These are phyloP conservation scores for Meredithiella fracta DNA, from an alignment of 2,329 filamentous ascomycete genomes.

Conservation along the genomic window DNA sequence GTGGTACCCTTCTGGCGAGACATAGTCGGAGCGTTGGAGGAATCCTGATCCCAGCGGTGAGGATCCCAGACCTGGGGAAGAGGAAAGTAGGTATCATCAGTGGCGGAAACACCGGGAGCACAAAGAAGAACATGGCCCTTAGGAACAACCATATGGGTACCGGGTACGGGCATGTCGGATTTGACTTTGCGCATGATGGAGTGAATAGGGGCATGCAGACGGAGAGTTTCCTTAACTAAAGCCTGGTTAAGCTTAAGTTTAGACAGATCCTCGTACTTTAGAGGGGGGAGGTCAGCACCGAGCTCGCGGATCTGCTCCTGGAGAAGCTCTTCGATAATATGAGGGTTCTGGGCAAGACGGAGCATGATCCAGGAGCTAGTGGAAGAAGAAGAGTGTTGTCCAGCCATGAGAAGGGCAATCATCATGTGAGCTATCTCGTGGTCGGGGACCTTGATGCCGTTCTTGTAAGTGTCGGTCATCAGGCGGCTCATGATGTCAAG, in stretches of 20 bases:
- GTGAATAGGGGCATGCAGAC: constrained; percentile 84
- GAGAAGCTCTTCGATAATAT: constrained; percentile 66
- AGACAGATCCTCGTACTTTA: constrained; percentile 62
- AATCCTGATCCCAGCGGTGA: constrained; percentile 67
- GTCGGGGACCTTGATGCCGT: constrained; percentile 62
- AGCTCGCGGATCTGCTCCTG: constrained; percentile 62
- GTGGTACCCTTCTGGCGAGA: constrained; percentile 33
- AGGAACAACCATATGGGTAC: constrained; percentile 70
- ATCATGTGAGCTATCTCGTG: constrained; percentile 82
- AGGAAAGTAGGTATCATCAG: constrained; percentile 60
- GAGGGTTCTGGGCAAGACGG: constrained; percentile 58
- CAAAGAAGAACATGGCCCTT: constrained; percentile 67
- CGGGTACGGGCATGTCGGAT: constrained; percentile 66
- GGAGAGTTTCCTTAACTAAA: constrained; percentile 81
- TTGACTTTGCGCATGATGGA: constrained; percentile 89
- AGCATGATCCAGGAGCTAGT: constrained; percentile 75
- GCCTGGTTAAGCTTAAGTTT: constrained; percentile 69
- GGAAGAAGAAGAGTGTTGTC: constrained; percentile 76
- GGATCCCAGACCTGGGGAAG: constrained; percentile 75
- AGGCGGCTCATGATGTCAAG: constrained; percentile 82
- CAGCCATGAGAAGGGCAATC: constrained; percentile 85
- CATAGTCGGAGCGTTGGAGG: constrained; percentile 35
- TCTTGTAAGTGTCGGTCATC: constrained; percentile 74
- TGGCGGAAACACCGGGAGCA: constrained; percentile 66
- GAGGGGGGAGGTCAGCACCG: constrained; percentile 55